phyloP scores from a whole-genome alignment of 495 filamentous ascomycete species.

The Aspergillus asperescens region DNA sequence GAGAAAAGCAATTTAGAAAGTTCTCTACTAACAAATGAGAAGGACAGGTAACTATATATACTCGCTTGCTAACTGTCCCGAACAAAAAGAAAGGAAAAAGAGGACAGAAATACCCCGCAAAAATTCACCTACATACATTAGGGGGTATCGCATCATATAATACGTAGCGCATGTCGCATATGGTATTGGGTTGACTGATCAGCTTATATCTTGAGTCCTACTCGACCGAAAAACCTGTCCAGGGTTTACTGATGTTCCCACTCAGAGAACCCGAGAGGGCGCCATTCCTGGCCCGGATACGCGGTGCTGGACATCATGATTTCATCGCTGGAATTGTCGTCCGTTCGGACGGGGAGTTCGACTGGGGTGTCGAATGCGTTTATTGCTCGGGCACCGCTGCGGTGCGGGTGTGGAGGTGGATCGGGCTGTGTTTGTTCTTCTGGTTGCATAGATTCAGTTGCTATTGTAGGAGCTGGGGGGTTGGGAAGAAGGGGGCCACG shows the following conservation, averaged over 20 bases:
- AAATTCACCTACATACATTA: slow-evolving; percentile 5
- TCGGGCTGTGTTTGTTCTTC: not conserved
- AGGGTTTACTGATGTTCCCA: slow-evolving; percentile 22
- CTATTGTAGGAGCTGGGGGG: not conserved
- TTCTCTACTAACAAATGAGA: not conserved
- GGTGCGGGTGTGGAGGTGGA: slow-evolving; percentile 21
- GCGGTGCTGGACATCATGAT: slow-evolving; percentile 69
- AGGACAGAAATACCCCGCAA: slow-evolving; percentile 5
- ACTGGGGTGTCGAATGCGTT: slow-evolving; percentile 25
- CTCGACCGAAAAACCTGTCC: not conserved
- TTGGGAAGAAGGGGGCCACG: not conserved
- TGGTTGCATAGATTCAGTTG: not conserved
- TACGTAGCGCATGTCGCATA: slow-evolving; percentile 3
- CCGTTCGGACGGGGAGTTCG: slow-evolving; percentile 35
- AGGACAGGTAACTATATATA: not conserved
- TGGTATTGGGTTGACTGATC: not conserved
- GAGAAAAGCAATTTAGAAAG: not conserved
- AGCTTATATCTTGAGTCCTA: too few relatives aligned
- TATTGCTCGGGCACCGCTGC: slow-evolving; percentile 20
- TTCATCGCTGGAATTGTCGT: slow-evolving; percentile 50
- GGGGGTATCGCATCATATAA: not conserved
- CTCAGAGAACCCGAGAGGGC: slow-evolving; percentile 42
- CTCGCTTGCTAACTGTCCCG: not conserved
- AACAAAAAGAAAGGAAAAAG: slow-evolving; percentile 8
- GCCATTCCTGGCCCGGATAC: slow-evolving; percentile 82